Percentiles rank a stretch among this genome's conserved stretches.
These are phyloP conservation scores for Ophiostoma angusticollis DNA, from an alignment of 2,329 filamentous ascomycete genomes.

Conservation along the genomic window DNA sequence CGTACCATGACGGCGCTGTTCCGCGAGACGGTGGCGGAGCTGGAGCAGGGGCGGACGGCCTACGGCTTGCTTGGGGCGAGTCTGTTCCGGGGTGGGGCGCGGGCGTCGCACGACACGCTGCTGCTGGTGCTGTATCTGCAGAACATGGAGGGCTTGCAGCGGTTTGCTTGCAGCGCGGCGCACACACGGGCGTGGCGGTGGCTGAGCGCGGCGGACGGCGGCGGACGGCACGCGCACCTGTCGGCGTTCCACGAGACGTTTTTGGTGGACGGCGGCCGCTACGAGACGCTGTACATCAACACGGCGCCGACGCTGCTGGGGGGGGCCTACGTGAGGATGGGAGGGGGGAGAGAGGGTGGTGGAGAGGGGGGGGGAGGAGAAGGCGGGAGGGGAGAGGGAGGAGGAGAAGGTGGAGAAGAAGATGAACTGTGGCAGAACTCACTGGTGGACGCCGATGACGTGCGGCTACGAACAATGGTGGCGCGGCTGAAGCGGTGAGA, in stretches of 20 bases:
- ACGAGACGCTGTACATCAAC: constrained; percentile 14
- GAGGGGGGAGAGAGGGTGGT: neutral
- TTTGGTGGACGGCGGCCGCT: constrained; percentile 9
- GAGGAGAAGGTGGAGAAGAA: neutral
- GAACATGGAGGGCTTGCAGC: constrained; percentile 11
- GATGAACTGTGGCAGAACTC: constrained; percentile 6
- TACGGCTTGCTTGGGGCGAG: constrained; percentile 35
- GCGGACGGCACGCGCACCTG: constrained; percentile 6
- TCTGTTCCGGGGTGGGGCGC: constrained; percentile 23
- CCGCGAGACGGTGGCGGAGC: constrained; percentile 24
- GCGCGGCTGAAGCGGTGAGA: constrained; percentile 4
- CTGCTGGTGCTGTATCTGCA: constrained; percentile 15
- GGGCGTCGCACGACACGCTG: constrained; percentile 11
- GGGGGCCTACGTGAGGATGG: neutral
- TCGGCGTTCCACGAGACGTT: constrained; percentile 15
- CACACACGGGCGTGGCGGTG: constrained; percentile 11
- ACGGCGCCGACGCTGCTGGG: constrained; percentile 12
- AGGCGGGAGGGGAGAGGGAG: neutral
- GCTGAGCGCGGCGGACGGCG: constrained; percentile 1
- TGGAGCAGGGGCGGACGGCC: constrained; percentile 17
- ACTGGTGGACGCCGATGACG: constrained; percentile 11
- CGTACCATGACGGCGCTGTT: constrained; percentile 28
- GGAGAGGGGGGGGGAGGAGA: neutral
- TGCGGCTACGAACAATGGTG: constrained; percentile 9
- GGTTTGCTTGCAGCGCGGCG: constrained; percentile 10